phyloP scores from a whole-genome alignment of 176 grass and related monocot genomes.

The Dactylis glomerata region DNA sequence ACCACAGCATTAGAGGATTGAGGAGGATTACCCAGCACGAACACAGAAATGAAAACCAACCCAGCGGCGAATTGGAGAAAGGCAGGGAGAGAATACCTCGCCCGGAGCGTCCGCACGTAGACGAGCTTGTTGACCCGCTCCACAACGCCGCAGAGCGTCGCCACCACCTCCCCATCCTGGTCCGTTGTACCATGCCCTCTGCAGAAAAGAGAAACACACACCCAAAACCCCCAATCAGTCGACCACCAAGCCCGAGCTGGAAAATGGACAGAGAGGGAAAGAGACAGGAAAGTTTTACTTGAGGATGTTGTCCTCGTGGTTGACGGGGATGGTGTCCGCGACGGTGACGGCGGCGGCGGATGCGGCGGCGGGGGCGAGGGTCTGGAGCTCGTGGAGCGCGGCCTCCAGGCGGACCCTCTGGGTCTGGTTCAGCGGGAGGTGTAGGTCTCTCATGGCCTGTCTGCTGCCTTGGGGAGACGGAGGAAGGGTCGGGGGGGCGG shows the following conservation, averaged over 20 bases:
- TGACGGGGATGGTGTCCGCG: constrained; percentile 77
- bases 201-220: not conserved
- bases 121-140: constrained; percentile 97
- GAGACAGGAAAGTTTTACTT: constrained; percentile 38
- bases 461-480: not conserved
- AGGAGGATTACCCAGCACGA: not conserved
- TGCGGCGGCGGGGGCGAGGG: constrained; percentile 30
- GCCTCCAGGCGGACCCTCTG: constrained; percentile 85
- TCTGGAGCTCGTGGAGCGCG: constrained; percentile 62
- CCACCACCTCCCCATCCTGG: constrained; percentile 75
- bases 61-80: not conserved
- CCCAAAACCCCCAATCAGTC: not conserved
- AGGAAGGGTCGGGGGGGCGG: not conserved
- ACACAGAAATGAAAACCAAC: not conserved
- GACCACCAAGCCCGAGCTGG: not conserved
- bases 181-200: constrained; percentile 91
- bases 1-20: not conserved
- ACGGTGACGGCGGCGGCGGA: constrained; percentile 61
- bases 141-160: constrained; percentile 81
- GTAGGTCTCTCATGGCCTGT: constrained; percentile 56
- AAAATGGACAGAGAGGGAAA: not conserved
- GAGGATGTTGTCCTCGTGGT: constrained; percentile 92
- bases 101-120: constrained; percentile 69
- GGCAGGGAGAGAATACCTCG: constrained; percentile 45
- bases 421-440: constrained; percentile 92